Conservation (phyloP, 345 rosid genomes). For the Balakata baccata region DNA sequence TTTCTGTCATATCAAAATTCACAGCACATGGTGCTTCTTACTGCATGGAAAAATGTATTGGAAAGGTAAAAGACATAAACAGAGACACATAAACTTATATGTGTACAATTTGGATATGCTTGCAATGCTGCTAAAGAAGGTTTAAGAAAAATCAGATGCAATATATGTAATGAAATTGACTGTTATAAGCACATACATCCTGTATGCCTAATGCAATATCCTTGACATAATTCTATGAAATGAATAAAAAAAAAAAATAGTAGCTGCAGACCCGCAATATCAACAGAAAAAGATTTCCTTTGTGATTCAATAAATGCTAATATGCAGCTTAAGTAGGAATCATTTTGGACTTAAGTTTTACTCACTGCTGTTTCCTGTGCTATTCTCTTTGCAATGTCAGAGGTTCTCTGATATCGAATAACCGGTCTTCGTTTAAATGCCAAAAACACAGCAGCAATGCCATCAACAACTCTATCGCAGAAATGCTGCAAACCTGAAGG, state of each 20-base stretch:
- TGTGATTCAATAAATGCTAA: background rate
- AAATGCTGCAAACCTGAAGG: constrained; percentile 86
- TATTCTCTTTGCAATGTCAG: constrained; percentile 93
- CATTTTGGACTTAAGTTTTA: background rate
- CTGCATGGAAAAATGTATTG: background rate
- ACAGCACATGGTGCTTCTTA: background rate
- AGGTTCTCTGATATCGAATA: constrained; percentile 89
- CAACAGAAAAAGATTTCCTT: background rate
- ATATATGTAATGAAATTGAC: background rate
- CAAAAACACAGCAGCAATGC: constrained; percentile 75
- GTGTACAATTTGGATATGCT: background rate
- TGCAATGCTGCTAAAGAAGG: background rate
- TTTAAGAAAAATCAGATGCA: background rate
- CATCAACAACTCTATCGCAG: constrained; percentile 82
- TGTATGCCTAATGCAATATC: background rate
- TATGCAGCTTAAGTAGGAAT: background rate
- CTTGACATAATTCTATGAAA: constrained; percentile 2
- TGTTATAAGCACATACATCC: background rate
- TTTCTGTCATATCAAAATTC: background rate
- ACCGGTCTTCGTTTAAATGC: constrained; percentile 90
- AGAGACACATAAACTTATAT: background rate
- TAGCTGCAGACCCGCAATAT: background rate
- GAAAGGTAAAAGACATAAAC: background rate
- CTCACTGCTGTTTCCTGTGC: constrained; percentile 94
- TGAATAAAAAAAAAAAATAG: background rate